These are phyloP conservation scores for Termitomyces titanicus DNA, from an alignment of 768 basidiomycete species.

Conservation along the genomic window DNA sequence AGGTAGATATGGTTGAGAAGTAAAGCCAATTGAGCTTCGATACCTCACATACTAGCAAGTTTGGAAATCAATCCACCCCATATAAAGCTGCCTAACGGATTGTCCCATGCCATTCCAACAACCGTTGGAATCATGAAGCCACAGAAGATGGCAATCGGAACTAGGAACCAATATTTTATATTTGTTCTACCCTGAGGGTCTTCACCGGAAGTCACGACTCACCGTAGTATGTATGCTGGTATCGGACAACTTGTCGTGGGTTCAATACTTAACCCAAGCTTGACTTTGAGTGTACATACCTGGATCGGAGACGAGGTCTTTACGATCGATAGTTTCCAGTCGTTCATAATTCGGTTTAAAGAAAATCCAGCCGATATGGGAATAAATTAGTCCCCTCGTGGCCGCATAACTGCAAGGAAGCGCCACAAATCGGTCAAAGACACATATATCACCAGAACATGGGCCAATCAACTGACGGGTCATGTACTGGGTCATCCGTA, in stretches of 20 bases:
- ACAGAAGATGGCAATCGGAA: neutral
- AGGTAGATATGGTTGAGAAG: neutral
- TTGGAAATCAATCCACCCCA: constrained; percentile 69
- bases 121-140: constrained; percentile 47
- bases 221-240: neutral
- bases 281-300: constrained; percentile 36
- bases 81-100: constrained; percentile 62
- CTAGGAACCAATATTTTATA: neutral
- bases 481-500: neutral
- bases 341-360: constrained; percentile 65
- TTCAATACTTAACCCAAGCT: neutral
- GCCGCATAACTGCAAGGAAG: constrained; percentile 60
- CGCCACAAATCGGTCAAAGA: neutral
- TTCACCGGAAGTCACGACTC: neutral
- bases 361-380: constrained; percentile 88
- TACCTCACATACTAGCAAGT: constrained; percentile 45
- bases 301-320: constrained; percentile 66
- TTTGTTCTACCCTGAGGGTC: neutral
- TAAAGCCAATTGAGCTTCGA: neutral
- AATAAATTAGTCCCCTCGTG: constrained; percentile 67
- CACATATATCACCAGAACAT: too few relatives aligned
- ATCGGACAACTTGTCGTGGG: neutral
- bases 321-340: constrained; percentile 59
- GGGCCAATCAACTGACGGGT: neutral
- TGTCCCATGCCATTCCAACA: constrained; percentile 57